Evolutionary conservation across 2,329 filamentous ascomycete genomes (phyloP), one percentile per base, ranked within the genome.

Genomic region (Diaporthe australafricana): DNA sequence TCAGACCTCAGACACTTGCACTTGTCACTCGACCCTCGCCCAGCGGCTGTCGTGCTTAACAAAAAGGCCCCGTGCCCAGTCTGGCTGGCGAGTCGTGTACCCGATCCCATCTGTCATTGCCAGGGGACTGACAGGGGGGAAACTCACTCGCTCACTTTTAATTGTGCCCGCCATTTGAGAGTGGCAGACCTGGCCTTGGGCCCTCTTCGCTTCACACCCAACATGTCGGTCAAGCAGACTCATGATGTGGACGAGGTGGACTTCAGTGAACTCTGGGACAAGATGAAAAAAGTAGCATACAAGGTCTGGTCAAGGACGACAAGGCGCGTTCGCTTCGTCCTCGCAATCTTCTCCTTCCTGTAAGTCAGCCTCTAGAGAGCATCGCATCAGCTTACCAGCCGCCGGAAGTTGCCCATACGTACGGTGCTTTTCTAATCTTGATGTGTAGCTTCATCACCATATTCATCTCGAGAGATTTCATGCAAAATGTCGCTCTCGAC

Each of bases 251-350:
- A 74, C 30, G 73, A 73, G 25, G 66, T 71, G 63, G 72, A 65
- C 35, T 68, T 73, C 50, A 32, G 32, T 20, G 73, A 73, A 40
- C n/a, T 70, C 27, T 73, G 71, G 68, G 63, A 65, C 20, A 72
- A 66, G 55, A 71, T 70, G 53, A 73, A 66, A 38, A 50, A 48
- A 30, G 69, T 74, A 27, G 42, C 27, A 5, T 48, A 50, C 50
- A 70, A 56, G 35, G 40, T 73, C 70, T 74, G 73, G 73, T 66
- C 52, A 17, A 71, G 63, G 27, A 74, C 68, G 4, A 72, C 70
- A 22, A 63, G 73, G 47, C 69, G 73, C 47, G 70, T 74, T 42
- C 71, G 73, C 53, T 53, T 73, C 16, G 68, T 57, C 3, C 35
- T 66, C 38, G 48, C 45, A 9, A 30, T 72, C 22, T 5, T 68